Evolutionary conservation across 805 yeast species (phyloP), one percentile per base, ranked within the genome.

Genomic region (Candida krabiensis): DNA sequence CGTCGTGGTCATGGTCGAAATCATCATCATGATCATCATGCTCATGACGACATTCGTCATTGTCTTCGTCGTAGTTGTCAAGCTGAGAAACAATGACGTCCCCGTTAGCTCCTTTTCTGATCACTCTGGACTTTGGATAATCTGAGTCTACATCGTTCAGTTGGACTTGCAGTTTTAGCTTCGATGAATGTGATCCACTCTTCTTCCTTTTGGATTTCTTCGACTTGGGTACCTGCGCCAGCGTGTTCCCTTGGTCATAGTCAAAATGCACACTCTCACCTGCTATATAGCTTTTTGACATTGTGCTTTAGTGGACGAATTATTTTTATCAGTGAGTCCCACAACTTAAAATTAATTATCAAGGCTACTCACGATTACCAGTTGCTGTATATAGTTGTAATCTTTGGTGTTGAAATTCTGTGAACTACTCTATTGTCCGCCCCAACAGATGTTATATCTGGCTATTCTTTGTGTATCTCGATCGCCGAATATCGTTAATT

Each of bases 71-170:
- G 35, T 24, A 44, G 39, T 47, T 50, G 17, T 50, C 52, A 35
- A 78, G 54, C 35, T 76, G 71, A 50, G 84, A 83, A 17, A 86
- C 88, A 33, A 85, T 75, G 4, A 86, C 84, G 49, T 83, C 86
- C 6, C 95, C 95, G 56, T 85, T 83, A 4, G 58, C 46, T 4
- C 77, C 84, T 49, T 81, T 80, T 48, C 77, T 82, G 31, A 84
- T 79, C 4, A 84, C 79, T 40, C 93, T 61, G 7, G 89, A 81
- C 11, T 75, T 71, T 2, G 93, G 93, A 53, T 84, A 84, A 12
- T 81, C 87, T 24, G 75, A 71, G 27, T 71, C 68, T 11, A 81
- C 77, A 49, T 79, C 69, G 52, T 71, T 73, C 18, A 79, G 49
- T 32, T 77, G 70, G 2, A 77, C 79, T 30, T 72, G 64, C 49